A percentile compares a stretch with the other conserved stretches of the same genome.
phyloP scores from a whole-genome alignment of 805 yeast species.

The Candida dendrica region DNA sequence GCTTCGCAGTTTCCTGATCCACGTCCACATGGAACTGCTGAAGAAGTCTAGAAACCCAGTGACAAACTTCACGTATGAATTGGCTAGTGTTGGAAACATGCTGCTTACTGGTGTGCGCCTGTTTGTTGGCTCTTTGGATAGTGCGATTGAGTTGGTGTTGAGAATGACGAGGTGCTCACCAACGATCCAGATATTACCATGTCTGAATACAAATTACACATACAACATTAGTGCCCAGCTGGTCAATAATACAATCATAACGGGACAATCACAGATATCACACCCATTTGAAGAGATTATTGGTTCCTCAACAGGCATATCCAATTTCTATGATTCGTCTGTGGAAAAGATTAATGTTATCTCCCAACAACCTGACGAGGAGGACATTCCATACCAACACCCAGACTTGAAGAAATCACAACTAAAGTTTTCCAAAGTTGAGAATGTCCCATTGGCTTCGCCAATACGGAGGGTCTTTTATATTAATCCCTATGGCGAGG shows the following conservation, averaged over 20 bases:
- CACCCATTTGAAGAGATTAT: constrained; percentile 51
- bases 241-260: constrained; percentile 61
- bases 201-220: constrained; percentile 76
- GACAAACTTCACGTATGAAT: constrained; percentile 60
- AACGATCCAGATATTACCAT: constrained; percentile 58
- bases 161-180: constrained; percentile 56
- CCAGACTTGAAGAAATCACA: constrained; percentile 75
- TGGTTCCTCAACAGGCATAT: constrained; percentile 10
- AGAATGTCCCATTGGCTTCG: constrained; percentile 55
- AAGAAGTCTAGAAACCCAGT: constrained; percentile 52
- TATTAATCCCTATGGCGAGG: constrained; percentile 84
- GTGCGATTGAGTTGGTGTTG: constrained; percentile 70
- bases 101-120: constrained; percentile 76
- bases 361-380: constrained; percentile 25
- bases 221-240: constrained; percentile 79
- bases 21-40: constrained; percentile 69
- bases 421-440: constrained; percentile 59
- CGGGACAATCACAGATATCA: constrained; percentile 91
- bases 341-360: constrained; percentile 3
- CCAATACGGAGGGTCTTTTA: constrained; percentile 71
- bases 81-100: constrained; percentile 82
- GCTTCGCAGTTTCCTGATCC: constrained; percentile 68
- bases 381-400: constrained; percentile 67
- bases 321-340: constrained; percentile 8
- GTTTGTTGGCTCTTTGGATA: constrained; percentile 77